Evolutionary conservation across 768 basidiomycete species (phyloP), one percentile per base, ranked within the genome.

Genomic region (Paxillus involutus): DNA sequence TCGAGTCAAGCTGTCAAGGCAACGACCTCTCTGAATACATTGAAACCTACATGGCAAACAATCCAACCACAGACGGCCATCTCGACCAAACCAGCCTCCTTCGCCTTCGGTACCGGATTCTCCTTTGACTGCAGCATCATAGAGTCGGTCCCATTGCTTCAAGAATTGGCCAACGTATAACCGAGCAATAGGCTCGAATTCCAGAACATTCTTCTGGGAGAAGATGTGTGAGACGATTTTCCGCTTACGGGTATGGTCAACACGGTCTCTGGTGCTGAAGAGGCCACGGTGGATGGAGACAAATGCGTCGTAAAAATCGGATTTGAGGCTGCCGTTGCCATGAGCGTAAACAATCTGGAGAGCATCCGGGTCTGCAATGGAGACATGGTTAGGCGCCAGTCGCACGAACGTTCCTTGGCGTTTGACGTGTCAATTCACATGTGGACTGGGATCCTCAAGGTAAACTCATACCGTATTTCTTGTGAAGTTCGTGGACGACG

Each of bases 211-310:
- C 75, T 94, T 94, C 65, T 89, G 87, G 1, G 86, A 86, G 71
- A 91, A 91, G 62, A 91, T 86, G 64, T 90, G 84, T 1, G 90
- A 86, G 44, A 96, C 82, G 56, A 97, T 90, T 74, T 96, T 96
- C 74, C 92, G 85, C 73, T 94, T 96, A 41, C 93, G 84, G 6
- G 89, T 79, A 66, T 96, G 93, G 53, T 92, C 89, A 6, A 71
- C 65, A 32, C 91, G 83, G 63, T 88, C 82, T 43, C 91, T 83
- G 16, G 88, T 89, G 68, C 86, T 90, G 80, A 91, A 91, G 29
- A 91, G 73, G 1, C 88, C 87, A 30, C 85, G 80, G 32, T 73
- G 75, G 53, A 89, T 88, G 29, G 86, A 85, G 24, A 91, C 88
- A 60, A 93, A 92, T 13, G 83, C 83, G 53, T 88, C 85, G 64